Evolutionary conservation across 2,329 filamentous ascomycete genomes (phyloP).

Genomic region (Lizonia empirigonia): DNA sequence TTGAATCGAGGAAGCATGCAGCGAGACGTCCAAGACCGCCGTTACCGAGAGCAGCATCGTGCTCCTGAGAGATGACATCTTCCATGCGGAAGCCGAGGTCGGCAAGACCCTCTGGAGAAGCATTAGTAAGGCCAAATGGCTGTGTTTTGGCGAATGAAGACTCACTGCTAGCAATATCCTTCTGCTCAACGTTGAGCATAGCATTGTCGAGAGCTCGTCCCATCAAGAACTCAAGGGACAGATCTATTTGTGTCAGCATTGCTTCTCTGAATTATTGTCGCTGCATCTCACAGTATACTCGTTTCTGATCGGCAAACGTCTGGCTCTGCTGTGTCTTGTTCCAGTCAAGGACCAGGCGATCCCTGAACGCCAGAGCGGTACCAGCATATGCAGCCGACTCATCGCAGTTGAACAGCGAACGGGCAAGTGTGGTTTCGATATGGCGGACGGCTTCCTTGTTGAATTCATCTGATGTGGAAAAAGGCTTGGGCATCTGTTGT

Average conservation of each 20-base stretch:
- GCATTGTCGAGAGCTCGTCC: conserved; percentile 95
- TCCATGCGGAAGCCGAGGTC: conserved; percentile 97
- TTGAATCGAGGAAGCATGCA: conserved; percentile 94
- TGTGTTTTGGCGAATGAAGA: not conserved
- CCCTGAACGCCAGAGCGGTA: conserved; percentile 88
- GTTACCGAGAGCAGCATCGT: conserved; percentile 95
- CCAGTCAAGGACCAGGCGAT: conserved; percentile 93
- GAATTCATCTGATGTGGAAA: conserved; percentile 82
- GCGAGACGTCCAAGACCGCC: conserved; percentile 93
- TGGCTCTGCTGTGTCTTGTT: conserved; percentile 98
- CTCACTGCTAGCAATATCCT: conserved; percentile 79
- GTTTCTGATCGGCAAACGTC: conserved; percentile 87
- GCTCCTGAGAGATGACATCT: conserved; percentile 91
- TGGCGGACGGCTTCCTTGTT: conserved; percentile 85
- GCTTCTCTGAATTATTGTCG: not conserved
- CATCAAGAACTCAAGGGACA: conserved; percentile 98
- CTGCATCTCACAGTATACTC: conserved; percentile 76
- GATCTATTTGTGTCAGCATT: conserved; percentile 57
- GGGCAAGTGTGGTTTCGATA: conserved; percentile 93
- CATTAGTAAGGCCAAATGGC: conserved; percentile 20
- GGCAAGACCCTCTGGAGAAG: conserved; percentile 71
- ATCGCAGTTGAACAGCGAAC: conserved; percentile 98
- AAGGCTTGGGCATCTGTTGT: conserved; percentile 66
- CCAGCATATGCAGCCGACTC: conserved; percentile 90
- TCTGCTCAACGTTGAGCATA: conserved; percentile 93